These are phyloP conservation scores for Tolypocladium paradoxum DNA, from an alignment of 2,329 filamentous ascomycete genomes.

Conservation along the genomic window DNA sequence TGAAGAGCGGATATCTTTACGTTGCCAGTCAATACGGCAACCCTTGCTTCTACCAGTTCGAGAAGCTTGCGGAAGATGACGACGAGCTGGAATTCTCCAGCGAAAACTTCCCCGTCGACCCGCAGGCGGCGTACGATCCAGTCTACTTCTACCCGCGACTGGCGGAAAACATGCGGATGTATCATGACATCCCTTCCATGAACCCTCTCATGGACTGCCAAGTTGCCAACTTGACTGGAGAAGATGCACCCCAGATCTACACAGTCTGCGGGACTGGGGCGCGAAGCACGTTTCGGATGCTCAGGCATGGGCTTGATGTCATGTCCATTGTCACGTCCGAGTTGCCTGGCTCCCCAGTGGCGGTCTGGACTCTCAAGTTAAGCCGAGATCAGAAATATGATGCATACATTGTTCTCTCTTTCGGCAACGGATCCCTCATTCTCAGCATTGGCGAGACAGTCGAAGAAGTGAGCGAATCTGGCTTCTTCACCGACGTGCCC, in stretches of 20 bases:
- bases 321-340: conserved; percentile 94
- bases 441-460: conserved; percentile 95
- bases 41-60: conserved; percentile 92
- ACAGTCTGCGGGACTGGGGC: conserved; percentile 82
- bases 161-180: conserved; percentile 71
- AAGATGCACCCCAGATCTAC: conserved; percentile 95
- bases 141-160: conserved; percentile 77
- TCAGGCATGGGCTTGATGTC: conserved; percentile 88
- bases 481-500: conserved; percentile 78
- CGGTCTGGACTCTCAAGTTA: conserved; percentile 92
- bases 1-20: conserved; percentile 93
- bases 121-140: conserved; percentile 59
- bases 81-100: conserved; percentile 80
- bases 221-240: conserved; percentile 78
- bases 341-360: conserved; percentile 75
- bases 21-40: conserved; percentile 88
- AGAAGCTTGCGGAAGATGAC: conserved; percentile 92
- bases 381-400: conserved; percentile 75
- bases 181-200: conserved; percentile 78
- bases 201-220: conserved; percentile 89
- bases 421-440: conserved; percentile 80
- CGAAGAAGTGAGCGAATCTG: conserved; percentile 87
- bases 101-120: conserved; percentile 70
- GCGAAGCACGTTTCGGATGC: conserved; percentile 77
- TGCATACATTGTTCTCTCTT: conserved; percentile 90